A percentile compares a stretch with the other conserved stretches of the same genome.
Conservation (phyloP, 257 asterid species). For the Osmanthus fragrans region DNA sequence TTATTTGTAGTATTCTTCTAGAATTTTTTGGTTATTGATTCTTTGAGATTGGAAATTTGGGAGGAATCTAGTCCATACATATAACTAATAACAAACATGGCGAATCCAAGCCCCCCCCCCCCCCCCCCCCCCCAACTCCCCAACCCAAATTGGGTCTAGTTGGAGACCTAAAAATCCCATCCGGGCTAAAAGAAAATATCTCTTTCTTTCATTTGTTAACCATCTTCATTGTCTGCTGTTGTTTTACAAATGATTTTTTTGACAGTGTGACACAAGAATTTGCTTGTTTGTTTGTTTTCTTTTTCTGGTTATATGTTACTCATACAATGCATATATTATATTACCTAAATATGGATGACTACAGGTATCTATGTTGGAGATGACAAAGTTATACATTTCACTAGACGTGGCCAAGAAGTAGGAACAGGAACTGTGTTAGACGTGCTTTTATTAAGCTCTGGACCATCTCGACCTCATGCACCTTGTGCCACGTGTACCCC, state of each 20-base stretch:
- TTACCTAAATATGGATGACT: not conserved
- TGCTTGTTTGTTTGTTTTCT: not conserved
- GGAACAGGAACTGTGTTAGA: slow-evolving; percentile 87
- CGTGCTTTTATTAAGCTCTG: slow-evolving; percentile 71
- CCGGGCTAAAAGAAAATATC: too few species aligned
- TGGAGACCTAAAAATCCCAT: too few species aligned
- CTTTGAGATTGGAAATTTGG: not conserved
- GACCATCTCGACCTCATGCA: slow-evolving; percentile 42
- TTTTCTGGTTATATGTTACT: not conserved
- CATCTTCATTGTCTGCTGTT: not conserved
- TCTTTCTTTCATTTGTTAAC: too few species aligned
- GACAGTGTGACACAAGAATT: not conserved
- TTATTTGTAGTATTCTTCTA: not conserved
- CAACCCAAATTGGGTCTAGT: too few species aligned
- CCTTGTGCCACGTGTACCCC: slow-evolving; percentile 75
- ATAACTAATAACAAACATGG: too few species aligned
- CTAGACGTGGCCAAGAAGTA: slow-evolving; percentile 93
- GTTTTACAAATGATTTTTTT: not conserved
- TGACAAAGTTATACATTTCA: slow-evolving; percentile 69
- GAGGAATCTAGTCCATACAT: too few species aligned
- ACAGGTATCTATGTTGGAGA: slow-evolving; percentile 68
- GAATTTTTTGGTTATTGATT: not conserved
- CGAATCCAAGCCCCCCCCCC: too few species aligned
- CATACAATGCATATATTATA: not conserved
- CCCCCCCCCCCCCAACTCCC: too few species aligned